These are phyloP conservation scores for Fusarium scirpi DNA, from an alignment of 2,329 filamentous ascomycete species.

Conservation along the genomic window DNA sequence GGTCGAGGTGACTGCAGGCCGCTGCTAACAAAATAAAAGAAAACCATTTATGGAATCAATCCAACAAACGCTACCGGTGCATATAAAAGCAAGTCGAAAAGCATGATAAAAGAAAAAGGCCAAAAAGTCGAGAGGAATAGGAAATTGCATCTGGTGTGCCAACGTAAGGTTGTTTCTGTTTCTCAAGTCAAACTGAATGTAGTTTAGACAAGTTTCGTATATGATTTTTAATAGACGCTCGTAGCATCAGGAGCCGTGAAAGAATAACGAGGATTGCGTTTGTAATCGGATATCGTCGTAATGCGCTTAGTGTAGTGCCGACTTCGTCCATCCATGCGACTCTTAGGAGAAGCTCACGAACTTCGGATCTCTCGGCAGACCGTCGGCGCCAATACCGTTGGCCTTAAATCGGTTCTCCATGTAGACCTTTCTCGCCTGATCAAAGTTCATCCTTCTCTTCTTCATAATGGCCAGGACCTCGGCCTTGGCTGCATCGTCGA, in stretches of 20 bases:
- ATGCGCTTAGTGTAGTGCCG: constrained; percentile 6
- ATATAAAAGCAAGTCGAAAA: constrained; percentile 5
- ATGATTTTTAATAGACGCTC: not conserved
- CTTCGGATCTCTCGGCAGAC: constrained; percentile 89
- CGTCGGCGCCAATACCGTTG: constrained; percentile 90
- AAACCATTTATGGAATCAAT: constrained; percentile 12
- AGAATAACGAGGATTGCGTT: not conserved
- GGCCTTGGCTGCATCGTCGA: constrained; percentile 83
- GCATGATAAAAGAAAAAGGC: constrained; percentile 15
- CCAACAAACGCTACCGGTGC: constrained; percentile 11
- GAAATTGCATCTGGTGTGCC: constrained; percentile 41
- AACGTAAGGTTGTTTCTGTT: constrained; percentile 8
- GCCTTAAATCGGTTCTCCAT: constrained; percentile 88
- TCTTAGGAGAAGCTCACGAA: constrained; percentile 83
- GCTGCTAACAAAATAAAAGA: constrained; percentile 3
- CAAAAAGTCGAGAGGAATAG: constrained; percentile 6
- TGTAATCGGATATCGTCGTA: constrained; percentile 6
- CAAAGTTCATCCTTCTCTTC: constrained; percentile 82
- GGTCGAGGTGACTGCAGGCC: constrained; percentile 16
- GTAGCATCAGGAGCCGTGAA: not conserved
- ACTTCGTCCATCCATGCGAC: not conserved
- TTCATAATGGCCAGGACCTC: constrained; percentile 94
- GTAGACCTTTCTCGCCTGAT: constrained; percentile 88
- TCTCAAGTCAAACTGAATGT: constrained; percentile 6
- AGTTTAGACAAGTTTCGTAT: not conserved